phyloP scores from a whole-genome alignment of 2,329 filamentous ascomycete genomes.

The Madurella mycetomatis region DNA sequence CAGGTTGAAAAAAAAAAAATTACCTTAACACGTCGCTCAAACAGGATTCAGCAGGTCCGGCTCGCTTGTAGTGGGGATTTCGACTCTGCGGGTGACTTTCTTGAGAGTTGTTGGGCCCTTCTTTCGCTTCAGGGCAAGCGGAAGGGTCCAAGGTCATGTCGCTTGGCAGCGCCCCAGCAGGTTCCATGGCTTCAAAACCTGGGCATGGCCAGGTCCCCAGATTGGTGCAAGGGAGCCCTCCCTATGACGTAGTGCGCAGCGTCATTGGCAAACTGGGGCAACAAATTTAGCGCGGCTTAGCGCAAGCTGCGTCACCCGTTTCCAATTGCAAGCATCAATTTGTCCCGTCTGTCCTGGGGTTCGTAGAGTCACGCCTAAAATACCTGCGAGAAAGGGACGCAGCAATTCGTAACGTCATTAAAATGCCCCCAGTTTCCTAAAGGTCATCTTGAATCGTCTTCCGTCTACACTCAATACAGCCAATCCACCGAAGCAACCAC shows the following conservation, averaged over 20 bases:
- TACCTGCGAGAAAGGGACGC: no score
- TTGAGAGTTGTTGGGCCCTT: neutral
- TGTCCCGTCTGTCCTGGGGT: no score
- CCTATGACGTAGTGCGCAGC: constrained; percentile 22
- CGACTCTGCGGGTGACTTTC: neutral
- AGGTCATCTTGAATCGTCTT: no score
- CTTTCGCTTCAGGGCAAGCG: neutral
- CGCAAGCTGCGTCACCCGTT: constrained; percentile 10
- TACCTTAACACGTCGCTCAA: neutral
- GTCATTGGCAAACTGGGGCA: constrained; percentile 13
- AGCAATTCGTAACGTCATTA: no score
- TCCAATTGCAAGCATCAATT: neutral
- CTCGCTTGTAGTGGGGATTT: neutral
- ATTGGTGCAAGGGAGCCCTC: constrained; percentile 5
- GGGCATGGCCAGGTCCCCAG: neutral
- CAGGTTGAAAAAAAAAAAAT: neutral
- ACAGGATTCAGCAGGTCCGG: neutral
- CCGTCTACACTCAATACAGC: no score
- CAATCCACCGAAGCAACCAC: no score
- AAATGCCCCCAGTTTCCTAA: no score
- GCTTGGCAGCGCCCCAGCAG: constrained; percentile 7
- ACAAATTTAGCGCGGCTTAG: constrained; percentile 6
- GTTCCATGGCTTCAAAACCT: neutral
- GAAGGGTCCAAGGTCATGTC: constrained; percentile 3
- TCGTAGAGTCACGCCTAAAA: no score